Percentiles rank a stretch among this genome's conserved stretches.
Evolutionary conservation across 768 basidiomycete genomes (phyloP).

Genomic region (Obba rivulosa): DNA sequence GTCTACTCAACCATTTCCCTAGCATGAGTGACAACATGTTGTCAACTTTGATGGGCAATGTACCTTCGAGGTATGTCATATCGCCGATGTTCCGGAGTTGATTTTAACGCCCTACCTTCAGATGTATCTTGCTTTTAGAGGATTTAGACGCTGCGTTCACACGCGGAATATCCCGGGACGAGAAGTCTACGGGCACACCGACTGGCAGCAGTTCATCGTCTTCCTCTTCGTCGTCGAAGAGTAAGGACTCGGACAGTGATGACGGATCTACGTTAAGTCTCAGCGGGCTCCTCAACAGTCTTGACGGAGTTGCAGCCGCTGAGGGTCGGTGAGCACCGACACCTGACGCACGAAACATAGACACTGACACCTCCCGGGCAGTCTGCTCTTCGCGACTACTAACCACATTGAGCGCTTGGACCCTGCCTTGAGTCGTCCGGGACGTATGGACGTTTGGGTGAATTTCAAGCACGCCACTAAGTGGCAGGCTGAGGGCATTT

Average conservation of each 20-base stretch:
- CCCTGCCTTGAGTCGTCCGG: constrained; percentile 81
- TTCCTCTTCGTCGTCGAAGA: constrained; percentile 28
- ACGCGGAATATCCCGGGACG: constrained; percentile 78
- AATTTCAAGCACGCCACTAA: constrained; percentile 89
- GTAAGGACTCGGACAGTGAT: constrained; percentile 36
- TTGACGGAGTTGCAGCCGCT: constrained; percentile 81
- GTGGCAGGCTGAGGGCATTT: constrained; percentile 90
- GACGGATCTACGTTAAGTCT: constrained; percentile 82
- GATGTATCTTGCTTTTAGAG: constrained; percentile 90
- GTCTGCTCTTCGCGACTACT: constrained; percentile 85
- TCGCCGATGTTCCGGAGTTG: constrained; percentile 4
- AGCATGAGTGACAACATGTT: constrained; percentile 91
- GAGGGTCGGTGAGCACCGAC: constrained; percentile 66
- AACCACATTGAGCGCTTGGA: constrained; percentile 94
- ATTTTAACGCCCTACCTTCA: constrained; percentile 24
- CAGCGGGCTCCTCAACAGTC: constrained; percentile 80
- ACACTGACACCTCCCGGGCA: constrained; percentile 23
- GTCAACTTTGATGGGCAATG: constrained; percentile 82
- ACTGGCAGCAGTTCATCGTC: constrained; percentile 39
- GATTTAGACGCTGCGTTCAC: constrained; percentile 93
- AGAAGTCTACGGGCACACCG: constrained; percentile 71
- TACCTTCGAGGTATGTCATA: constrained; percentile 64
- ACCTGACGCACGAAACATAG: neutral
- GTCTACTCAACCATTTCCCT: constrained; percentile 13
- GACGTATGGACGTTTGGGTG: constrained; percentile 90